phyloP scores from a whole-genome alignment of 2,329 filamentous ascomycete genomes.

The Pseudocercospora musae region DNA sequence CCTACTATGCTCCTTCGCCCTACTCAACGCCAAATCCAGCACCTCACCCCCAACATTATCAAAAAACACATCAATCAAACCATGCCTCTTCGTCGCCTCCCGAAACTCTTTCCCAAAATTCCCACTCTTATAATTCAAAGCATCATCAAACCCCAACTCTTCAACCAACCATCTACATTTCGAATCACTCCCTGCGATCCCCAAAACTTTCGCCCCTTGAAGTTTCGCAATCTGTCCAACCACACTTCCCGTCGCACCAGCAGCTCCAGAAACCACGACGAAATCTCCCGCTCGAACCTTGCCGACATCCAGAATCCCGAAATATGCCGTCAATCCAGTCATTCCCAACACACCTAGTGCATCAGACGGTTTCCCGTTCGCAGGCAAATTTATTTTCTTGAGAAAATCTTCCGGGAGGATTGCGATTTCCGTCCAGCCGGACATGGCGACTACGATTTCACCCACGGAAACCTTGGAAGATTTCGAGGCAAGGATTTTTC shows the following conservation, averaged over 20 bases:
- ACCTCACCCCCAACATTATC: conserved; percentile 72
- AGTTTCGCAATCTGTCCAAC: conserved; percentile 76
- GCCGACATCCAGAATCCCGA: conserved; percentile 67
- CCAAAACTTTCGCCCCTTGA: conserved; percentile 62
- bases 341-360: conserved; percentile 47
- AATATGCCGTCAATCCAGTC: conserved; percentile 73
- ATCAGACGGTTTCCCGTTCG: conserved; percentile 26
- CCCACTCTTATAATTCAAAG: conserved; percentile 65
- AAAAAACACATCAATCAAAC: conserved; percentile 60
- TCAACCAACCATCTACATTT: conserved; percentile 65
- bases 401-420: conserved; percentile 31
- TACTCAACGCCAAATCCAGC: conserved; percentile 60
- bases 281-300: conserved; percentile 67
- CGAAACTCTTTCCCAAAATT: conserved; percentile 61
- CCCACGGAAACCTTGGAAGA: conserved; percentile 33
- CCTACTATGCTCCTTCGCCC: conserved; percentile 58
- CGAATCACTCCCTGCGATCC: conserved; percentile 63
- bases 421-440: conserved; percentile 43
- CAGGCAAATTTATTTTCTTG: conserved; percentile 26
- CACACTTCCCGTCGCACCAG: conserved; percentile 73
- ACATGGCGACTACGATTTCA: conserved; percentile 34
- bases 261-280: conserved; percentile 74
- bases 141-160: conserved; percentile 64
- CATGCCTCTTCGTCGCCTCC: conserved; percentile 52
- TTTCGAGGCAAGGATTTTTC: conserved; percentile 39